Base-by-base conservation (phyloP, 768 basidiomycete species). In the Leucocoprinus sp. region DNA sequence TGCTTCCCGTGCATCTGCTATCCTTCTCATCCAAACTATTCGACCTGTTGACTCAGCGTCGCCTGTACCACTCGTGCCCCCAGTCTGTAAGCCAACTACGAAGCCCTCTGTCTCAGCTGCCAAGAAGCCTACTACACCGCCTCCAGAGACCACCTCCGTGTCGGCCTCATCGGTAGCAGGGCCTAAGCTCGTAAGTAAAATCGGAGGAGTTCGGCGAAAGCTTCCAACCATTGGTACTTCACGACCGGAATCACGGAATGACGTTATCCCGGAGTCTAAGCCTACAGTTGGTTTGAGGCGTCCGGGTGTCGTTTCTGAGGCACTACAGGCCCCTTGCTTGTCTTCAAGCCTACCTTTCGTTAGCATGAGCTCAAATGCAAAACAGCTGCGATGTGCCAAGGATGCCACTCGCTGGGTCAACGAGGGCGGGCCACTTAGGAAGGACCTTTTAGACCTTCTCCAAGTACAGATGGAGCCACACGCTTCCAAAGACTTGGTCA, bases 401-500 rank as follows among this genome's bases (percentile, higher is more conserved):
- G 93, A 97, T 58, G 70, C 71, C 9, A 73, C 74, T 34, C 76
- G 73, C 54, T 97, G 93, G 92, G 69, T 91, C 44, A 87, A 93
- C 53, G 92, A 97, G 54, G 72, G 78, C 34, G 85, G 90, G 3
- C 69, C 88, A 6, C 85, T 84, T 18, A 72, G 90, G 45, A 85
- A 89, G 58, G 95, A 98, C 55, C 72, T 97, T 11, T 77, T 84
- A 28, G 95, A 97, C 33, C 65, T 82, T 9, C 68, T 98, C 38
- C 85, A 90, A 54, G 78, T 73, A 52, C 96, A 99, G 63, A 97
- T 98, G 92, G 92, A 93, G 53, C 74, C 81, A 7, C 76, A 85
- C 55, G 72, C 77, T 5, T 84, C 85, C 2, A 80, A 83, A 50
- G 85, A 93, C 2, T 64, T 98, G 2, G 61, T 86, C 9, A 63